Base-by-base conservation (phyloP, 2,329 filamentous ascomycete species). In the Xylaria hypoxylon region DNA sequence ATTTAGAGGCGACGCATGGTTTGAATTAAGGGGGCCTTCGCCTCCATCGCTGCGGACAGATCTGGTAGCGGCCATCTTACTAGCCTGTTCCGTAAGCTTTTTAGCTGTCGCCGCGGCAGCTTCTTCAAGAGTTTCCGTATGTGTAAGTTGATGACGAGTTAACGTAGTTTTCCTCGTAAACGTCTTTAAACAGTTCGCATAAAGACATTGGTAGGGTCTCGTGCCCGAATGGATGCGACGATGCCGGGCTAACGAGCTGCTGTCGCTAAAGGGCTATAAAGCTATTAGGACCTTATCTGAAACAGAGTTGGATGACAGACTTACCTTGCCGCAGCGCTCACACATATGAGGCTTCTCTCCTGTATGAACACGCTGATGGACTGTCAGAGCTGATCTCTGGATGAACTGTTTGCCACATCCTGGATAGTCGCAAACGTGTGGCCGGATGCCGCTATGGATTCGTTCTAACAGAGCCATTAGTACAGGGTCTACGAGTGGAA, bases 341-440 rank as follows among this genome's bases (percentile, higher is more conserved):
- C 96, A 99, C 89, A 96, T 95, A 76, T 99, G 96, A 57, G 96
- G 96, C 81, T 99, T 99, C 82, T 98, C 96, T 71, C 96, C 96
- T 1, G 96, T 98, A 80, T 99, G 96, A 22, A 97, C 94, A 73
- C 96, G 92, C 76, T 92, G 90, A 79, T 98, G 96, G 7, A 99
- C 96, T 0, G 96, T 99, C 78, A 99, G 82, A 24, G 96, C 96
- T 31, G 94, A 97, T 63, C 96, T 88, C 80, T 99, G 96, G 73
- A 99, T 99, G 78, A 99, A 99, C 77, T 95, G 92, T 81, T 98
- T 99, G 71, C 92, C 92, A 78, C 96, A 99, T 59, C 89, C 89
- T 45, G 91, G 91, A 65, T 89, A 93, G 74, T 97, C 94, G 80
- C 96, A 99, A 56, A 95, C 91, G 77, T 99, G 96, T 55, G 96